Evolutionary conservation across 2,329 filamentous ascomycete species (phyloP).

Genomic region (Trichoderma asperellum): DNA sequence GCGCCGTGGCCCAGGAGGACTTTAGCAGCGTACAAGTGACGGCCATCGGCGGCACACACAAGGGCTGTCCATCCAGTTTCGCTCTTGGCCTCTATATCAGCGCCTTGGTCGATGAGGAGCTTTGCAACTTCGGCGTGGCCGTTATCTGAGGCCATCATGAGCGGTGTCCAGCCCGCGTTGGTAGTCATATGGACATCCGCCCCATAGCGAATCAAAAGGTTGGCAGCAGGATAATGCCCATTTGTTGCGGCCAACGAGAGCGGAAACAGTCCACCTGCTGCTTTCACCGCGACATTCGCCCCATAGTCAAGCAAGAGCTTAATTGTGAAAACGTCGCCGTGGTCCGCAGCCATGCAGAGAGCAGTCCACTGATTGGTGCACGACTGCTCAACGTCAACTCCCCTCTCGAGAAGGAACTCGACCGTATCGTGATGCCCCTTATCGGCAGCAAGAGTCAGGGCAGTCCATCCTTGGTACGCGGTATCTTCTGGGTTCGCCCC

Average conservation of each 20-base stretch:
- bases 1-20: conserved; percentile 26
- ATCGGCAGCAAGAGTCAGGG: conserved; percentile 23
- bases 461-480: conserved; percentile 10
- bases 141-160: conserved; percentile 20
- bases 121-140: conserved; percentile 16
- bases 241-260: conserved; percentile 22
- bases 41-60: conserved; percentile 16
- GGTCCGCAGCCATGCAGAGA: conserved; percentile 26
- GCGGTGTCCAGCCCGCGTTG: conserved; percentile 20
- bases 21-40: conserved; percentile 11
- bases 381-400: conserved; percentile 15
- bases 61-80: conserved; percentile 24
- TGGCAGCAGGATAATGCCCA: conserved; percentile 12
- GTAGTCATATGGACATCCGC: conserved; percentile 22
- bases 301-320: conserved; percentile 16
- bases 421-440: conserved; percentile 6
- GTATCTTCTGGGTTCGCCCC: neutral
- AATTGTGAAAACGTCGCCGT: conserved; percentile 1
- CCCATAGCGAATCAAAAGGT: conserved; percentile 3
- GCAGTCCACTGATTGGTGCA: conserved; percentile 23
- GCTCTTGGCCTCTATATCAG: conserved; percentile 15
- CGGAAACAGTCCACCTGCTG: conserved; percentile 3
- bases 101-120: conserved; percentile 22
- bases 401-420: conserved; percentile 8
- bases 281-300: conserved; percentile 1